These are phyloP conservation scores for Pouteria campechiana DNA, from an alignment of 179 eudicot species.

Conservation along the genomic window DNA sequence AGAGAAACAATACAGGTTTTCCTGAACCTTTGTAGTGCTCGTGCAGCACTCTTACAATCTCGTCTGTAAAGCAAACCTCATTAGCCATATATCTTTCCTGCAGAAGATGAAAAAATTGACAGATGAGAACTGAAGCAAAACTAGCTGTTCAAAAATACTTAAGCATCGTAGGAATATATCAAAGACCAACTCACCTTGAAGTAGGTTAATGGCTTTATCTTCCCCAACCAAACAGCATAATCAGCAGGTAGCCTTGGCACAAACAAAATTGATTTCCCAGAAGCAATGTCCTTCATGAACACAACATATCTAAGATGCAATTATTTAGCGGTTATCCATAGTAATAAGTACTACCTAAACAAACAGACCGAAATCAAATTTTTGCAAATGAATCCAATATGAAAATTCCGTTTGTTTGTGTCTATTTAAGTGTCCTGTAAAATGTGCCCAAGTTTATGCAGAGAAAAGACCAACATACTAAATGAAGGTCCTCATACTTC, in stretches of 20 bases:
- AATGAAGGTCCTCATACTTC: too few relatives aligned
- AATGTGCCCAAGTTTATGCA: too few relatives aligned
- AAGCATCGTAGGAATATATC: slow-evolving; percentile 1
- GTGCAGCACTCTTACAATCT: slow-evolving; percentile 49
- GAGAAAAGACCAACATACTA: too few relatives aligned
- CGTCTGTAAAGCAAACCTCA: slow-evolving; percentile 51
- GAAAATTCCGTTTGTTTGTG: too few relatives aligned
- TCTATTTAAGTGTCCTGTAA: too few relatives aligned
- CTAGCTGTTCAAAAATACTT: background rate
- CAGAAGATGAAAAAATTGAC: slow-evolving; percentile 13
- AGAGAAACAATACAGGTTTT: slow-evolving; percentile 57
- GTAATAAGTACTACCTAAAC: too few relatives aligned
- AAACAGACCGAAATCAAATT: too few relatives aligned
- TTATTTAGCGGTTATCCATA: too few relatives aligned
- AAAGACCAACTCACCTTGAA: slow-evolving; percentile 38
- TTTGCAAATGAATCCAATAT: too few relatives aligned
- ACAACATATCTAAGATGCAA: too few relatives aligned
- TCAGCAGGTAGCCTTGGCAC: slow-evolving; percentile 78
- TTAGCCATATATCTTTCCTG: slow-evolving; percentile 80
- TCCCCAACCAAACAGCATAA: slow-evolving; percentile 95
- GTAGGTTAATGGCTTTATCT: slow-evolving; percentile 55
- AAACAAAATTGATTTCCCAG: slow-evolving; percentile 71
- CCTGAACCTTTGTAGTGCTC: slow-evolving; percentile 43
- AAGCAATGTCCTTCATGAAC: slow-evolving; percentile 54
- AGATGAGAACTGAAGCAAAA: too few relatives aligned